Conservation (phyloP, 2,329 filamentous ascomycete genomes). For the Setomelanomma holmii region DNA sequence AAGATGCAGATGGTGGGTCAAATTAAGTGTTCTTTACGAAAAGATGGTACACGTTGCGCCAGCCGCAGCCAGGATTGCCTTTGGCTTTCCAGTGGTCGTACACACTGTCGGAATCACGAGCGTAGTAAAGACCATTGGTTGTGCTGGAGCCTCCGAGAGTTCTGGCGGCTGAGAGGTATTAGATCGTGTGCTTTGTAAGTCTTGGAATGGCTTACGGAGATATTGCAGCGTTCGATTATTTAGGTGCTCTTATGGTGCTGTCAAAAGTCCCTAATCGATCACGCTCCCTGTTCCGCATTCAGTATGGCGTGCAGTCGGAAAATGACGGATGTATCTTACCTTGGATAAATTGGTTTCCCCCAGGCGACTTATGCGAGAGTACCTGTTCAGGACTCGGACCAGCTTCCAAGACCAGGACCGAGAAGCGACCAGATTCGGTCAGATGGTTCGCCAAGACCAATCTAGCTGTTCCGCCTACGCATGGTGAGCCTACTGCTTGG, state of each 20-base stretch:
- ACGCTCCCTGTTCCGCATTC: slow-evolving; percentile 15
- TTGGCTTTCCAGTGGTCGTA: slow-evolving; percentile 63
- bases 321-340: neutral
- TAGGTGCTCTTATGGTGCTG: slow-evolving; percentile 30
- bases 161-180: neutral
- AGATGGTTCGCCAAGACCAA: slow-evolving; percentile 34
- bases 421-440: slow-evolving; percentile 28
- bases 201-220: slow-evolving; percentile 15
- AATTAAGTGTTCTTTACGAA: slow-evolving; percentile 39
- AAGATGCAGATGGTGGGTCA: slow-evolving; percentile 31
- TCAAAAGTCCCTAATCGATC: slow-evolving; percentile 40
- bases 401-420: slow-evolving; percentile 45
- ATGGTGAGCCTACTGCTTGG: neutral
- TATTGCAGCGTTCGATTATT: slow-evolving; percentile 32
- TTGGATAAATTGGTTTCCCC: slow-evolving; percentile 37
- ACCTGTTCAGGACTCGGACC: slow-evolving; percentile 41
- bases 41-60: slow-evolving; percentile 19
- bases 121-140: neutral
- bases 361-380: slow-evolving; percentile 33
- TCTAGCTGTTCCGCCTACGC: slow-evolving; percentile 30
- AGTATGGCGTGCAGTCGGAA: neutral
- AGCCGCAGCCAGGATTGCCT: slow-evolving; percentile 57
- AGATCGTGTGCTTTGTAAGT: neutral
- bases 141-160: neutral
- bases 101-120: slow-evolving; percentile 14